These are phyloP conservation scores for Lasiodiplodia sp. DNA, from an alignment of 2,329 filamentous ascomycete genomes.

Conservation along the genomic window DNA sequence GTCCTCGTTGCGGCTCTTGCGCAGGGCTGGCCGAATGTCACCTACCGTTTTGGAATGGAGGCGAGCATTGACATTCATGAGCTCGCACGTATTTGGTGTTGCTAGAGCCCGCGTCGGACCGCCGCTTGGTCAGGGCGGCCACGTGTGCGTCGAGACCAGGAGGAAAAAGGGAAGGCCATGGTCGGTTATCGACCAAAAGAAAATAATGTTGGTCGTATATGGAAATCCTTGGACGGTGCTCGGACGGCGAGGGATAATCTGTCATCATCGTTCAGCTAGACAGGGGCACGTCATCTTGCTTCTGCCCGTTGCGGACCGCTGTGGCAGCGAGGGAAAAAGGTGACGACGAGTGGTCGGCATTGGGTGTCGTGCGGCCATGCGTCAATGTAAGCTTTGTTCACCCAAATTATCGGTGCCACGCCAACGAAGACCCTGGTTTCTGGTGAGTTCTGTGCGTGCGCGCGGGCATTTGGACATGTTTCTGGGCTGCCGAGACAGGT, in stretches of 20 bases:
- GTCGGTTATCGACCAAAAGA: background rate
- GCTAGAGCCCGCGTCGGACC: background rate
- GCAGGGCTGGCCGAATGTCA: background rate
- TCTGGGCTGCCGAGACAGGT: background rate
- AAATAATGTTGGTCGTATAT: background rate
- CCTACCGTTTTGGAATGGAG: background rate
- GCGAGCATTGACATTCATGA: background rate
- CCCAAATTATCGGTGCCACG: background rate
- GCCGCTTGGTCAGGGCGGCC: background rate
- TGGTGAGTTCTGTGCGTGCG: background rate
- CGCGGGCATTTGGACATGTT: background rate
- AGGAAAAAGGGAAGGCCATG: background rate
- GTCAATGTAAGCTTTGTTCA: background rate
- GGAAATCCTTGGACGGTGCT: background rate
- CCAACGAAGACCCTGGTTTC: background rate
- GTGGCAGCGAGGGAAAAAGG: background rate
- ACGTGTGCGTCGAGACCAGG: background rate
- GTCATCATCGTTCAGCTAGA: background rate
- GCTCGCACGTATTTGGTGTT: background rate
- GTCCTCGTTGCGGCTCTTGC: background rate
- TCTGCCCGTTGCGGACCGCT: no score
- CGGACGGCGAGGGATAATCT: background rate
- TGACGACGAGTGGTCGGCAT: background rate
- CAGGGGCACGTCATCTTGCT: background rate
- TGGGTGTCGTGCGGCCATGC: background rate